A percentile compares a stretch with the other conserved stretches of the same genome.
These are phyloP conservation scores for Phytophthora cryptogea DNA, from an alignment of 352 stramenopile genomes.

Conservation along the genomic window DNA sequence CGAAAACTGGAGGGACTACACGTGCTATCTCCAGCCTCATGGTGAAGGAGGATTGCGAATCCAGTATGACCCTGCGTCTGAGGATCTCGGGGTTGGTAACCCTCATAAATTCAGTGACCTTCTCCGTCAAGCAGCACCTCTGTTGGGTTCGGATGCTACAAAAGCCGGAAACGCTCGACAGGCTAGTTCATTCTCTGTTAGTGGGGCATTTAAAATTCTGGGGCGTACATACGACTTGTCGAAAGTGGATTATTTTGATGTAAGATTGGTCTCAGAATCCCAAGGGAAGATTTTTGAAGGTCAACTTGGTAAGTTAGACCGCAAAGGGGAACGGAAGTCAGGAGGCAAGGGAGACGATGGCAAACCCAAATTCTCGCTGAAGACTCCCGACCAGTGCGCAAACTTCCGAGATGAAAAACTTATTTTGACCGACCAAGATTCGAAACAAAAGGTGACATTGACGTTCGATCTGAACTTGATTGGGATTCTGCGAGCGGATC, in stretches of 20 bases:
- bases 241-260: constrained; percentile 60
- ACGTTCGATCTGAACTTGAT: constrained; percentile 50
- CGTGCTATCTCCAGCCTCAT: constrained; percentile 52
- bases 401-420: constrained; percentile 40
- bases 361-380: constrained; percentile 26
- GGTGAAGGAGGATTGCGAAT: constrained; percentile 50
- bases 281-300: constrained; percentile 43
- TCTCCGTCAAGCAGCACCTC: constrained; percentile 19
- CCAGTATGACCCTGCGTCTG: constrained; percentile 47
- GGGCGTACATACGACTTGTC: constrained; percentile 63
- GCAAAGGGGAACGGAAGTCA: constrained; percentile 6
- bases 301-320: constrained; percentile 39
- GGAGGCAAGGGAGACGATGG: constrained; percentile 2
- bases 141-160: neutral
- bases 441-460: constrained; percentile 40
- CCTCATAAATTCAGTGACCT: constrained; percentile 42
- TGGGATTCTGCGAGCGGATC: constrained; percentile 54
- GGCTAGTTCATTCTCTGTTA: neutral
- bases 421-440: constrained; percentile 46
- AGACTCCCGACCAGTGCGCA: constrained; percentile 27
- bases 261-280: constrained; percentile 41
- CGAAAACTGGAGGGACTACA: constrained; percentile 47
- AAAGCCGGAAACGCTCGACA: neutral
- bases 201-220: constrained; percentile 37
- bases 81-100: constrained; percentile 48